Base-by-base conservation (phyloP, 2,329 filamentous ascomycete species). In the Aureobasidium sp. region DNA sequence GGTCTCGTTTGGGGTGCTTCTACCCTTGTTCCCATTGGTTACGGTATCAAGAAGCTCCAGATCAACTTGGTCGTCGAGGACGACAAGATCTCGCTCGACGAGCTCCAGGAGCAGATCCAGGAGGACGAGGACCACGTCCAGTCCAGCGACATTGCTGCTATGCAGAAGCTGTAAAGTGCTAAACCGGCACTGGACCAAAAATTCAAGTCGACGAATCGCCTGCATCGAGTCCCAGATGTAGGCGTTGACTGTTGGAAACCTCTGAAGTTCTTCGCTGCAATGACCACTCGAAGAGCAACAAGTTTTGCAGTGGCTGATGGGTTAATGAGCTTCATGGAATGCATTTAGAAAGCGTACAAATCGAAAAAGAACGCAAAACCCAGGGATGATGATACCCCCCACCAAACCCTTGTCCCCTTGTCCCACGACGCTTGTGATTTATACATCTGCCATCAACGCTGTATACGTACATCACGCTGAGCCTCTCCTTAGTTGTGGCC, bases 31-130 rank as follows among this genome's bases (percentile, higher is more conserved):
- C 73, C 90, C 62, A 85, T 98, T 66, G 91, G 90, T 68, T 98
- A 88, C 80, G 93, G 93, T 80, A 94, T 98, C 80, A 93, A 88
- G 81, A 97, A 97, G 83, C 84, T 98, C 60, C 91, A 97, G 82
- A 95, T 98, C 79, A 97, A 88, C 85, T 75, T 97, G 64, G 90
- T 97, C 65, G 78, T 97, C 61, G 93, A 97, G 80, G 93, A 98
- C 71, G 91, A 97, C 62, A 96, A 96, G 83, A 73, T 98, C 69
- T 90, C 88, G 62, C 72, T 88, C 61, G 81, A 85, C 64, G 91
- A 96, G 59, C 84, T 98, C 63, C 83, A 95, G 80, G 83, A 88
- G 70, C 67, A 87, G 78, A 94, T 97, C 66, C 80, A 82, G 68
- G 88, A 81, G 63, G 81, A 90, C 66, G 93, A 97, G 79, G 93